Evolutionary conservation across 306 rosid genomes (phyloP).

Genomic region (Aeschynomene evenia): DNA sequence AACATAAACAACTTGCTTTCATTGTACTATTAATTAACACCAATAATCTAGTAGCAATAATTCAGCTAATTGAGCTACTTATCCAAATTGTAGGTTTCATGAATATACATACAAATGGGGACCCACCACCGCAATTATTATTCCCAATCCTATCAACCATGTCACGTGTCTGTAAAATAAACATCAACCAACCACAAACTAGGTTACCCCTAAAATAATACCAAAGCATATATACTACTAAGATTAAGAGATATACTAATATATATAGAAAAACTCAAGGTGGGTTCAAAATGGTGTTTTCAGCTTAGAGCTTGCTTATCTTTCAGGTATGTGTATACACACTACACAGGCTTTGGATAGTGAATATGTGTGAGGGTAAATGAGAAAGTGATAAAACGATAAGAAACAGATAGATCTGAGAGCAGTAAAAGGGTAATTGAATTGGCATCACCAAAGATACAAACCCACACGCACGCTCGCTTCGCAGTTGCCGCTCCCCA

Average conservation of each 20-base stretch:
- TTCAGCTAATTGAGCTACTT: background rate
- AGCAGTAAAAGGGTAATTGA: slow-evolving; percentile 18
- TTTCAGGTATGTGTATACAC: too few relatives aligned
- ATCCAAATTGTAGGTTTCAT: background rate
- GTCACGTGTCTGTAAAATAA: background rate
- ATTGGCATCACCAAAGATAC: slow-evolving; percentile 42
- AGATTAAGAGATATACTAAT: too few relatives aligned
- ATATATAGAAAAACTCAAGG: too few relatives aligned
- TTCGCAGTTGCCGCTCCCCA: slow-evolving; percentile 39
- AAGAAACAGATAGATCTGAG: slow-evolving; percentile 42
- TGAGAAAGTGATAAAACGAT: slow-evolving; percentile 29
- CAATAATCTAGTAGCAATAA: background rate
- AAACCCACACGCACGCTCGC: slow-evolving; percentile 75
- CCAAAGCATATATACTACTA: too few relatives aligned
- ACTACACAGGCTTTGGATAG: slow-evolving; percentile 37
- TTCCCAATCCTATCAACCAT: background rate
- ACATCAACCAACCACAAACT: background rate
- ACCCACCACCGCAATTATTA: background rate
- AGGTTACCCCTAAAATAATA: background rate
- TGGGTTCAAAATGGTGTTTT: too few relatives aligned
- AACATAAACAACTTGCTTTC: background rate
- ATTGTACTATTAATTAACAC: background rate
- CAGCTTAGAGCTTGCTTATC: too few relatives aligned
- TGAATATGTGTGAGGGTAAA: slow-evolving; percentile 40
- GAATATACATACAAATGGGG: background rate